Base-by-base conservation (phyloP, 108 stramenopile genomes). In the Schizochytrium sp. region DNA sequence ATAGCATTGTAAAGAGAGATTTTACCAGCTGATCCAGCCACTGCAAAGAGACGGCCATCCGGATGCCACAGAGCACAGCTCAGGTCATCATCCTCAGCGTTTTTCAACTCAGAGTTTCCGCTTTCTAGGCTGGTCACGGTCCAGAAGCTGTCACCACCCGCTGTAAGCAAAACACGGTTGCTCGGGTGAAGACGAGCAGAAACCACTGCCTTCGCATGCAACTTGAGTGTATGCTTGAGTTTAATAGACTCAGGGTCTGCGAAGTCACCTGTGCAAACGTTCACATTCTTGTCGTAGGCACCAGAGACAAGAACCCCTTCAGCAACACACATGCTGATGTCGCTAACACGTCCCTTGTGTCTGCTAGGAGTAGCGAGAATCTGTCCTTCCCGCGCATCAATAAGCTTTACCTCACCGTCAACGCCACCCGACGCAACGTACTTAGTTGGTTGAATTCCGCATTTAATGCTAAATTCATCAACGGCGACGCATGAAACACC, bases 331-430 rank as follows among this genome's bases (percentile, higher is more conserved):
- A 90, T 87, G 91, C 50, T 93, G 49, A 57, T 72, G 47, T 91
- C 88, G 3, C 72, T 61, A 28, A 61, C 49, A 17, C 38, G 58
- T 28, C 92, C 40, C 88, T 56, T 61, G 88, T 91, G 44, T 3
- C 88, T 83, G 46, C 38, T 46, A 0, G 95, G 88, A 3, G 95
- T 93, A 38, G 88, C 90, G 4, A 91, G 72, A 72, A 95, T 89
- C 69, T 91, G 76, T 49, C 94, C 91, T 42, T 88, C 89, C 8
- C 41, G 72, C 7, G 90, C 56, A 90, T 95, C 91, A 61, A 95
- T 96, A 40, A 96, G 91, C 15, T 94, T 72, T 4, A 95, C 88
- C 89, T 94, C 94, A 88, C 94, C 95, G 87, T 96, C 96, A 12
- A 90, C 92, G 55, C 95, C 96, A 72, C 93, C 94, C 19, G 95